Conservation (phyloP, 805 yeast genomes). For the Teunomyces panamensis region DNA sequence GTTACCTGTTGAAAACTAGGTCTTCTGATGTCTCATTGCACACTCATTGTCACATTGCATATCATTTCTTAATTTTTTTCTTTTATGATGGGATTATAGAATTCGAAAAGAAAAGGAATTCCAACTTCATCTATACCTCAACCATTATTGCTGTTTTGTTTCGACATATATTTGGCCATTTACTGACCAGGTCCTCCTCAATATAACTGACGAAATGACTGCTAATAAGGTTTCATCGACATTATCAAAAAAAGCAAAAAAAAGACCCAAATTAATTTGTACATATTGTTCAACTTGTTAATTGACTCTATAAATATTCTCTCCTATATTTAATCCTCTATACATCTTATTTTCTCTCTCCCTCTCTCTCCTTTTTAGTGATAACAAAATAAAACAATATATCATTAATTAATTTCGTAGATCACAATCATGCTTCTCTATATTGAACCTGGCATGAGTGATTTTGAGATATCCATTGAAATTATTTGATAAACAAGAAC, state of each 20-base stretch:
- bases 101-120: constrained; percentile 1
- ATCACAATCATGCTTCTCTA: background rate
- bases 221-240: background rate
- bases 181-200: background rate
- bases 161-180: background rate
- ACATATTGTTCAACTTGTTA: constrained; percentile 1
- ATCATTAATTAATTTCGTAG: background rate
- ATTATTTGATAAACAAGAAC: background rate
- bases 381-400: background rate
- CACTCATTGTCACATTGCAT: constrained; percentile 2
- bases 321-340: constrained; percentile 1
- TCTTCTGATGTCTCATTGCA: background rate
- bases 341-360: background rate
- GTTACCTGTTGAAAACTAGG: constrained; percentile 37
- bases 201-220: background rate
- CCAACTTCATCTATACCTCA: background rate
- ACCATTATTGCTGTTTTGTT: background rate
- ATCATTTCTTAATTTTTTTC: background rate
- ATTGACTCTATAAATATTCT: constrained; percentile 1
- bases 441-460: too few relatives aligned
- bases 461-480: background rate
- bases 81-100: constrained; percentile 1
- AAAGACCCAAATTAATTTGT: constrained; percentile 1
- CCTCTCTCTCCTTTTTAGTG: background rate
- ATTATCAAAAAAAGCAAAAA: background rate